Conservation (phyloP, 306 rosid genomes). For the Dalbergia cultrata region DNA sequence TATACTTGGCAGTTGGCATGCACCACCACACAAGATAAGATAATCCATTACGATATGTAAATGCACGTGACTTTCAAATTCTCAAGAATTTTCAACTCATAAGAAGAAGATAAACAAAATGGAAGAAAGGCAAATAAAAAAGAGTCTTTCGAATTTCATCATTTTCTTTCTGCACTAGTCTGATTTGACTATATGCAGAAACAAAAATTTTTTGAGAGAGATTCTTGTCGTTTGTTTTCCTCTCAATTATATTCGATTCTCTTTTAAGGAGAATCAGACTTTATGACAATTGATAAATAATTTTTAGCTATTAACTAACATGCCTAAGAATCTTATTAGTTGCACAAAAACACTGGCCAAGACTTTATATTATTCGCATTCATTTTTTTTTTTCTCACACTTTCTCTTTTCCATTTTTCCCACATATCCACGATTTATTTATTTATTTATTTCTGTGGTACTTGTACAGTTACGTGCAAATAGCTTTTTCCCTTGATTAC, state of each 20-base stretch:
- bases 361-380: too few relatives aligned
- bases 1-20: constrained; percentile 49
- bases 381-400: too few relatives aligned
- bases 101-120: constrained; percentile 3
- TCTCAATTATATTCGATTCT: constrained; percentile 24
- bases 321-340: not conserved
- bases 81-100: not conserved
- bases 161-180: constrained; percentile 30
- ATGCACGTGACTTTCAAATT: constrained; percentile 51
- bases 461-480: too few relatives aligned
- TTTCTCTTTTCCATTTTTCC: too few relatives aligned
- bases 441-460: too few relatives aligned
- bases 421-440: too few relatives aligned
- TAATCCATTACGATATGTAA: constrained; percentile 35
- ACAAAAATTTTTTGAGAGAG: not conserved
- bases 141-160: not conserved
- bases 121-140: not conserved
- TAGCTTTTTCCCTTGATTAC: not conserved
- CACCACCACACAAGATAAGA: constrained; percentile 48
- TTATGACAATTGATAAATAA: not conserved
- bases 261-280: not conserved
- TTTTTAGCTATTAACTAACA: not conserved
- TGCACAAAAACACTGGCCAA: not conserved
- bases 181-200: constrained; percentile 38
- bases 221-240: constrained; percentile 1